These are phyloP conservation scores for Sphagnurus paluster DNA, from an alignment of 1,284 basidiomycete species.

Conservation along the genomic window DNA sequence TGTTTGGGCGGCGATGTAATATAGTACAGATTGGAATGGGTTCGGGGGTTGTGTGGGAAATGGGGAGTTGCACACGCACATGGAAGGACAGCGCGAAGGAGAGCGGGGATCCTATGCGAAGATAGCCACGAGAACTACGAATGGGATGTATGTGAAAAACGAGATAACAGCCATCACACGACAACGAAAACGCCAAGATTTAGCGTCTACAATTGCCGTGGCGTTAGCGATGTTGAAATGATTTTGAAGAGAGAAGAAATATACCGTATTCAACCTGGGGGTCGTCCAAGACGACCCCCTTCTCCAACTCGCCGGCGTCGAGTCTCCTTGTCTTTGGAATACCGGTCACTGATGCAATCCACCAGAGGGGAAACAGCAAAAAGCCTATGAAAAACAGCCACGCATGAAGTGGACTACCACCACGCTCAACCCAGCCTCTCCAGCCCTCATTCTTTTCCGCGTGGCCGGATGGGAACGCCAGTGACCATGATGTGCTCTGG, in stretches of 20 bases:
- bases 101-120: slow-evolving; percentile 39
- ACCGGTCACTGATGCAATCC: slow-evolving; percentile 61
- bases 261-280: slow-evolving; percentile 75
- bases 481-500: slow-evolving; percentile 59
- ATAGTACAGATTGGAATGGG: slow-evolving; percentile 9
- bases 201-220: slow-evolving; percentile 50
- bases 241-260: slow-evolving; percentile 25
- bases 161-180: slow-evolving; percentile 68
- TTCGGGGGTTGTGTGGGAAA: not conserved
- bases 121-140: slow-evolving; percentile 69
- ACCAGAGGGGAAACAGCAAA: slow-evolving; percentile 75
- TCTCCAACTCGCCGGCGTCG: slow-evolving; percentile 60
- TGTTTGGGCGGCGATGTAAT: not conserved
- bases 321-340: slow-evolving; percentile 63
- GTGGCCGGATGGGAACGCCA: slow-evolving; percentile 41
- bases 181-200: slow-evolving; percentile 70
- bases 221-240: slow-evolving; percentile 2
- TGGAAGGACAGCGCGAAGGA: not conserved
- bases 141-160: slow-evolving; percentile 74
- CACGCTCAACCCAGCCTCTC: slow-evolving; percentile 50
- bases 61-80: not conserved
- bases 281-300: slow-evolving; percentile 72
- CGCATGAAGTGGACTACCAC: slow-evolving; percentile 66
- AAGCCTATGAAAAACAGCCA: slow-evolving; percentile 80
- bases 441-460: slow-evolving; percentile 29